Conservation (phyloP, 148 eudicot genomes). For the Amaranthus hypochondriacus region DNA sequence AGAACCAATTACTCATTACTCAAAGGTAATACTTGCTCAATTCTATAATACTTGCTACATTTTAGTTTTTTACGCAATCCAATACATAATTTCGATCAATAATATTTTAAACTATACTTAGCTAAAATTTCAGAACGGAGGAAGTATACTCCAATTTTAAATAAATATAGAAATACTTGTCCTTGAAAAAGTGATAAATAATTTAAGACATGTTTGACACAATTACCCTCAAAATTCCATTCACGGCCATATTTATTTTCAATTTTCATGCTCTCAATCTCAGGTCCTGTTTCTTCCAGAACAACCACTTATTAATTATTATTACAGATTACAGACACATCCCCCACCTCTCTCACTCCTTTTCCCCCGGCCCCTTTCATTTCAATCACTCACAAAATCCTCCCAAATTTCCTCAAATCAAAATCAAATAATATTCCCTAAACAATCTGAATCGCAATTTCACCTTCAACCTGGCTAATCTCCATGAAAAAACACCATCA, state of each 20-base stretch:
- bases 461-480: neutral
- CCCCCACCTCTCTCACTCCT: neutral
- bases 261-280: neutral
- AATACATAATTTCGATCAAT: too few relatives aligned
- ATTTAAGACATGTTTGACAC: neutral
- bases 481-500: conserved; percentile 1
- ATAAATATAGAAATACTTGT: too few relatives aligned
- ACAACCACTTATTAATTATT: neutral
- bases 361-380: neutral
- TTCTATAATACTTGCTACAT: too few relatives aligned
- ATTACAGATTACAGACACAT: too few relatives aligned
- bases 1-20: too few relatives aligned
- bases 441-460: neutral
- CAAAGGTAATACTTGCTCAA: too few relatives aligned
- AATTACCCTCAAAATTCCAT: neutral
- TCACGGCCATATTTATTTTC: neutral
- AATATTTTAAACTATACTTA: too few relatives aligned
- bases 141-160: too few relatives aligned
- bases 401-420: neutral
- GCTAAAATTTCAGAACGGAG: too few relatives aligned
- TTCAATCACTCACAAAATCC: neutral
- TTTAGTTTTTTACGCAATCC: too few relatives aligned
- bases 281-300: neutral
- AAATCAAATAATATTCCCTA: neutral
- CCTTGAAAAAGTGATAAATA: too few relatives aligned